Evolutionary conservation across 345 rosid species (phyloP).

Genomic region (Trapa bicornis): DNA sequence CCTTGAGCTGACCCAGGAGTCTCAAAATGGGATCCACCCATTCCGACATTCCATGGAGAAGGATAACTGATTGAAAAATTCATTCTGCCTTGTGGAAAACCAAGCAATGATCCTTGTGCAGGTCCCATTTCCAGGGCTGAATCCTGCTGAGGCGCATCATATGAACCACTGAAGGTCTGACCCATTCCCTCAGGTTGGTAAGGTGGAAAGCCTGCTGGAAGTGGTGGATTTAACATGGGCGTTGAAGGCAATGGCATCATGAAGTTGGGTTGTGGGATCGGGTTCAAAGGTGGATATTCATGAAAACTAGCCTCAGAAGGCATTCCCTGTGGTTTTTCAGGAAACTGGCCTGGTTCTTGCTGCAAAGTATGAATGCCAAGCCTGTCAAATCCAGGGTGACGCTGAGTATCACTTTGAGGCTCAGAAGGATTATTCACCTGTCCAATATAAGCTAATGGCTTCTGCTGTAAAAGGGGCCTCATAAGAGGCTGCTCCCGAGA

Average conservation of each 20-base stretch:
- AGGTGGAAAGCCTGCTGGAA: slow-evolving; percentile 44
- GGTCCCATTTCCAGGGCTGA: slow-evolving; percentile 43
- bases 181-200: slow-evolving; percentile 49
- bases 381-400: slow-evolving; percentile 57
- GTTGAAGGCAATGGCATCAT: slow-evolving; percentile 52
- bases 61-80: slow-evolving; percentile 47
- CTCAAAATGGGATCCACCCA: slow-evolving; percentile 22
- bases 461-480: slow-evolving; percentile 42
- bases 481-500: slow-evolving; percentile 41
- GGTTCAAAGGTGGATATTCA: slow-evolving; percentile 57
- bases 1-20: slow-evolving; percentile 28
- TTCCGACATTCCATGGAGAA: slow-evolving; percentile 57
- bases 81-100: slow-evolving; percentile 45
- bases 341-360: slow-evolving; percentile 39
- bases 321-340: slow-evolving; percentile 40
- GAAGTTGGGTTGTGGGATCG: slow-evolving; percentile 54
- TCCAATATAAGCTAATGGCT: slow-evolving; percentile 36
- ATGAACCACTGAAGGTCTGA: slow-evolving; percentile 48
- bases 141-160: slow-evolving; percentile 37
- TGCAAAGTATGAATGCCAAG: slow-evolving; percentile 18
- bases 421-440: slow-evolving; percentile 42
- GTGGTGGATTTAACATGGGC: slow-evolving; percentile 30
- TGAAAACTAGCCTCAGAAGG: slow-evolving; percentile 34
- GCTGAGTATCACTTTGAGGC: slow-evolving; percentile 27
- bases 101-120: slow-evolving; percentile 63